Conservation (phyloP, 2,329 filamentous ascomycete species). For the Trichoderma sp. region DNA sequence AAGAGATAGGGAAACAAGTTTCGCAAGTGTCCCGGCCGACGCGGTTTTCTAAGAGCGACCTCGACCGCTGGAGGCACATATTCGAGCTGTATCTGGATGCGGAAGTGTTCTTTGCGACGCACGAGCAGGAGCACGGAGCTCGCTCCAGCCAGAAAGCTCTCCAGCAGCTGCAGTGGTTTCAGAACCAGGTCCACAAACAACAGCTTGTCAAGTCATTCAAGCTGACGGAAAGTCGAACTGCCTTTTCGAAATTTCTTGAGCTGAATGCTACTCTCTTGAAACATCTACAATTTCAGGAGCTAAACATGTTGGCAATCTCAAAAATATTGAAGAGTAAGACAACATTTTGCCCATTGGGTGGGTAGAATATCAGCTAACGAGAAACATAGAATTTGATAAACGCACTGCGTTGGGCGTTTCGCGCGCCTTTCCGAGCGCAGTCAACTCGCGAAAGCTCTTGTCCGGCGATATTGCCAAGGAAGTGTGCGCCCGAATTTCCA, state of each 20-base stretch:
- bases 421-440: constrained; percentile 56
- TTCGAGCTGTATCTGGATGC: constrained; percentile 80
- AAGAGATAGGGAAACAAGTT: constrained; percentile 62
- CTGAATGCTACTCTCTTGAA: constrained; percentile 76
- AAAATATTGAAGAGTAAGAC: constrained; percentile 80
- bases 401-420: constrained; percentile 71
- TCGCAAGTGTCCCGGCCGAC: constrained; percentile 62
- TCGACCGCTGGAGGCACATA: constrained; percentile 74
- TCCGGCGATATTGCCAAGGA: constrained; percentile 69
- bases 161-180: constrained; percentile 68
- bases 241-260: constrained; percentile 66
- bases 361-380: neutral
- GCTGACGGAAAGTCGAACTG: constrained; percentile 60
- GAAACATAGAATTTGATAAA: constrained; percentile 75
- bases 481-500: constrained; percentile 70
- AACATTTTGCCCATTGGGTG: neutral
- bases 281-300: constrained; percentile 78
- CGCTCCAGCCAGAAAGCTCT: constrained; percentile 64
- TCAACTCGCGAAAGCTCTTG: constrained; percentile 59
- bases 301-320: constrained; percentile 71
- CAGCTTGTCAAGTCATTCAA: constrained; percentile 62
- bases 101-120: constrained; percentile 77
- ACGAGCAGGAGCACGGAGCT: constrained; percentile 66
- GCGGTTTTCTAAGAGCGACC: constrained; percentile 60
- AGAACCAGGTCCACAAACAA: constrained; percentile 60